Evolutionary conservation across 202 grass and related monocot species (phyloP), one percentile per base, ranked within the genome.

Genomic region (Musa balbisiana): DNA sequence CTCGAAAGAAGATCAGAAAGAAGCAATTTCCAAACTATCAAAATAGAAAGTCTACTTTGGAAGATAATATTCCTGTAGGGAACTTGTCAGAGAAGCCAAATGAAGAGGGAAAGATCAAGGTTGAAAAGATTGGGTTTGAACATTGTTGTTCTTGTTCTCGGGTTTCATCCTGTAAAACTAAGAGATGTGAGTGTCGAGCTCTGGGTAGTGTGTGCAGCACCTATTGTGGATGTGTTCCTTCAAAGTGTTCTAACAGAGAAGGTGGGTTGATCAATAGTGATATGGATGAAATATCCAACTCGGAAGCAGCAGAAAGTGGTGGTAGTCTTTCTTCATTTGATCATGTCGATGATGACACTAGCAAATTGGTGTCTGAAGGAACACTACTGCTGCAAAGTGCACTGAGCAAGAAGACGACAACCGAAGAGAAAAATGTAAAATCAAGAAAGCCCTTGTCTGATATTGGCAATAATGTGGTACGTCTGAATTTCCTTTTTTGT

Each of bases 241-340:
- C 81, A 8, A 99, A 91, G 63, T 99, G 95, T 81, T 81, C 83
- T 24, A 99, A 99, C 59, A 87, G 91, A 76, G 72, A 52, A 76
- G 74, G 58, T 64, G 49, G 64, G 12, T 27, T 15, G 10, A 73
- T 71, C 63, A 84, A 78, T 26, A 73, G 70, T 62, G 80, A 80
- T 53, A 73, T 55, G 25, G 82, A 81, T 10, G 72, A 78, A 62
- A 9, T 54, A 27, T 76, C 74, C 56, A 16, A 22, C 50, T 55
- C 62, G 55, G 79, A 82, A 29, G 72, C 43, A 53, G 20, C 53
- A 15, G 86, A 80, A 29, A 62, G 19, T 51, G 22, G 67, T 73
- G 80, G 79, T 19, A 74, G 29, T 71, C 20, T 25, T 55, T 79
- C 82, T 59, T 79, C 82, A 74, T 82, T 86, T 72, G 92, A 88